Evolutionary conservation across 2,329 filamentous ascomycete genomes (phyloP), one percentile per base, ranked within the genome.

Genomic region (Colletotrichum somersetense): DNA sequence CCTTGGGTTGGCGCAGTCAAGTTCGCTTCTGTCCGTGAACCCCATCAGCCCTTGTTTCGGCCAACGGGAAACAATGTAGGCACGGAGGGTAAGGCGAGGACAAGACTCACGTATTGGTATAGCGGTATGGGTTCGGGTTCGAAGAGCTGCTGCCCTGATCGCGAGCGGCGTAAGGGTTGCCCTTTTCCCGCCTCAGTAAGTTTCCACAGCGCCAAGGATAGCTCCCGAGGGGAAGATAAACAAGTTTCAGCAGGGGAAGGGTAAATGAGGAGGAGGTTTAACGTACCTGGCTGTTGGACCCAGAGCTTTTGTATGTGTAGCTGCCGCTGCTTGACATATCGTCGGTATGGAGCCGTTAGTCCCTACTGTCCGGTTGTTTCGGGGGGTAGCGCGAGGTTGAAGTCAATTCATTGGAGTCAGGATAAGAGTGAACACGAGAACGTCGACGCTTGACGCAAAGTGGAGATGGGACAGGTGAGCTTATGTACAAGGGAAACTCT

Each of bases 1-100:
- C 74, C 30, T 67, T 56, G 89, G 81, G 81, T 93, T 93, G 78
- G 87, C 88, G 82, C 93, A 93, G 82, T 93, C 92, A 84, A 93
- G 93, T 40, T 91, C 90, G 76, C 92, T 78, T 30, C 86, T 89
- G 42, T 46, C 5, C 72, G 42, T 65, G 66, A 26, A 64, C 61
- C 46, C 30, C 23, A 30, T 68, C 38, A 63, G 58, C 33, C 5
- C 30, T 33, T 23, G 7, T 40, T 20, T 33, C 12, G 33, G 5
- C 20, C n/a, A n/a, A n/a, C 3, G 12, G 14, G 14, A 30, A 48
- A 44, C 2, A 10, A 20, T 48, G 20, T 20, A 53, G 14, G 7
- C 2, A 11, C 10, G 16, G 33, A 7, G 6, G 8, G 18, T 33
- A 23, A 1, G 1, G 44, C 3, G 55, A n/a, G 10, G 16, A 16